Conservation (phyloP, 1,284 basidiomycete species). For the Agaricales sp. region DNA sequence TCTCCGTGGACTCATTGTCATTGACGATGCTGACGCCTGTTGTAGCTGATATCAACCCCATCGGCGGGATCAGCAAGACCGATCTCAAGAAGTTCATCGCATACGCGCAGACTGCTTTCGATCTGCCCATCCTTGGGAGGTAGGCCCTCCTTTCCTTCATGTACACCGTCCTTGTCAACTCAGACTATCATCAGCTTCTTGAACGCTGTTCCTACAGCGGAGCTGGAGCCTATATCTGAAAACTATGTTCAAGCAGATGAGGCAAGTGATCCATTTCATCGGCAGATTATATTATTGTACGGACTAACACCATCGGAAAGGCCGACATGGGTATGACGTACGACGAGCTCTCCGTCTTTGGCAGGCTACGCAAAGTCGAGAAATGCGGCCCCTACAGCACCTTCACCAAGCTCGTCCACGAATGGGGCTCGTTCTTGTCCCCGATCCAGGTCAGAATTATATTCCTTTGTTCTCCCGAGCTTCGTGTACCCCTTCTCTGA, state of each 20-base stretch:
- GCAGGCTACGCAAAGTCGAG: conserved; percentile 88
- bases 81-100: conserved; percentile 95
- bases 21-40: conserved; percentile 1
- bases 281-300: conserved; percentile 1
- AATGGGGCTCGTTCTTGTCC: conserved; percentile 81
- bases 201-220: conserved; percentile 88
- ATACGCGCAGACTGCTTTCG: conserved; percentile 71
- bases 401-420: conserved; percentile 88
- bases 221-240: conserved; percentile 92
- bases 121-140: conserved; percentile 78
- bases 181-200: conserved; percentile 61
- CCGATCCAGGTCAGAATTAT: conserved; percentile 71
- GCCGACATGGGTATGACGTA: conserved; percentile 99
- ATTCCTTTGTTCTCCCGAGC: neutral
- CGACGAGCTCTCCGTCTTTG: conserved; percentile 91
- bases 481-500: no score
- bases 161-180: neutral
- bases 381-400: conserved; percentile 97
- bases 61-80: conserved; percentile 96
- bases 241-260: conserved; percentile 95
- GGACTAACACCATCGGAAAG: conserved; percentile 23
- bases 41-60: conserved; percentile 93
- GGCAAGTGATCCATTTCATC: conserved; percentile 25
- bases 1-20: neutral
- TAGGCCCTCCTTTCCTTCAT: conserved; percentile 20